phyloP scores from a whole-genome alignment of 2,329 filamentous ascomycete genomes.

The Plenodomus lindquistii region DNA sequence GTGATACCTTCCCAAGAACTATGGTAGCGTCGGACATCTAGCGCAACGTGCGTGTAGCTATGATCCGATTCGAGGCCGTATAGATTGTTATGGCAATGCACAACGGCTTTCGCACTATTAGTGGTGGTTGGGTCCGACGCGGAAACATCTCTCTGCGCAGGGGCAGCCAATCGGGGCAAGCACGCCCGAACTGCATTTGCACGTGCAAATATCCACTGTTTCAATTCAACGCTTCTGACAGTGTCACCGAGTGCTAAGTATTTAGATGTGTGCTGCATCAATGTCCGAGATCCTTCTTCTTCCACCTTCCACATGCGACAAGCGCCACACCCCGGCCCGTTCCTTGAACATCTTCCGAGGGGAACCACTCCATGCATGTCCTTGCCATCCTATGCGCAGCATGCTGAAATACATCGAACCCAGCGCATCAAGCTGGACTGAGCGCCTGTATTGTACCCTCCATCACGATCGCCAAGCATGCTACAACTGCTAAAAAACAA shows the following conservation, averaged over 20 bases:
- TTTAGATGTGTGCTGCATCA: background rate
- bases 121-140: conserved; percentile 24
- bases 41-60: conserved; percentile 21
- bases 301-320: conserved; percentile 6
- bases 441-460: background rate
- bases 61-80: conserved; percentile 30
- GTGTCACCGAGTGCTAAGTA: background rate
- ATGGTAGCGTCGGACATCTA: background rate
- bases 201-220: conserved; percentile 17
- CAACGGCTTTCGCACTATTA: conserved; percentile 26
- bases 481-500: background rate
- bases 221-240: conserved; percentile 10
- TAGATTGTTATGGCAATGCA: conserved; percentile 27
- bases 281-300: background rate
- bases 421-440: background rate
- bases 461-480: background rate
- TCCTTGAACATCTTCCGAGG: background rate
- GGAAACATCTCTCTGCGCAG: conserved; percentile 23
- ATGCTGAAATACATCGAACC: background rate
- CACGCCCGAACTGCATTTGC: conserved; percentile 13
- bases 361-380: background rate
- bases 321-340: conserved; percentile 2
- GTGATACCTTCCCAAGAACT: background rate
- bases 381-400: background rate
- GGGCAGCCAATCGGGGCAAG: conserved; percentile 20